Conservation (phyloP, 1,284 basidiomycete genomes). For the Puccinia triticina region DNA sequence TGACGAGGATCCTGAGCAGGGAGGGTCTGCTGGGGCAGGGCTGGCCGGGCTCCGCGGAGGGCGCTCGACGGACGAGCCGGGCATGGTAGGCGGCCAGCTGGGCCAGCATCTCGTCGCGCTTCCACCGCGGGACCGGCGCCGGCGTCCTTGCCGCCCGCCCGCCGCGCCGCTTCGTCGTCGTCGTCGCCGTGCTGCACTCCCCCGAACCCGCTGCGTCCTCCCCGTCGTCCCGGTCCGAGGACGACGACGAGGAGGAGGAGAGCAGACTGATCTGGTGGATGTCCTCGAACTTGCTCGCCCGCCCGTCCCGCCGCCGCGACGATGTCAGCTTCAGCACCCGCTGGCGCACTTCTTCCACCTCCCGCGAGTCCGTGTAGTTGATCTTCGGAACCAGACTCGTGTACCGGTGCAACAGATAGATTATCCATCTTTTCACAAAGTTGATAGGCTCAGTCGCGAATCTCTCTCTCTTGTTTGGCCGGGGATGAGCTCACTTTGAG, state of each 20-base stretch:
- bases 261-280: slow-evolving; percentile 32
- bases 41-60: too few species aligned
- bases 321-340: slow-evolving; percentile 22
- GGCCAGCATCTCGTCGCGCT: slow-evolving; percentile 17
- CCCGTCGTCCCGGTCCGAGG: slow-evolving; percentile 3
- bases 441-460: background rate
- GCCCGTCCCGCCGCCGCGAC: background rate
- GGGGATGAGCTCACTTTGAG: slow-evolving; percentile 64
- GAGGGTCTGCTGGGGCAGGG: slow-evolving; percentile 61
- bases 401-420: slow-evolving; percentile 66
- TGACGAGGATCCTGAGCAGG: slow-evolving; percentile 63
- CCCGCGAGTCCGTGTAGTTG: slow-evolving; percentile 66
- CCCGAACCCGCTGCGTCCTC: background rate
- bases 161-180: background rate
- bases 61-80: background rate
- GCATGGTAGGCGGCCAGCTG: background rate
- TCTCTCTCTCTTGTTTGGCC: too few species aligned
- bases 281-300: slow-evolving; percentile 19
- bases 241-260: slow-evolving; percentile 13
- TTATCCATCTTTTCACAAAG: slow-evolving; percentile 64
- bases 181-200: background rate
- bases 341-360: slow-evolving; percentile 61
- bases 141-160: background rate
- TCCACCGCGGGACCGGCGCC: background rate
- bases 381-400: slow-evolving; percentile 66